Evolutionary conservation across 2,329 filamentous ascomycete genomes (phyloP).

Genomic region (Aspergillus sp.): DNA sequence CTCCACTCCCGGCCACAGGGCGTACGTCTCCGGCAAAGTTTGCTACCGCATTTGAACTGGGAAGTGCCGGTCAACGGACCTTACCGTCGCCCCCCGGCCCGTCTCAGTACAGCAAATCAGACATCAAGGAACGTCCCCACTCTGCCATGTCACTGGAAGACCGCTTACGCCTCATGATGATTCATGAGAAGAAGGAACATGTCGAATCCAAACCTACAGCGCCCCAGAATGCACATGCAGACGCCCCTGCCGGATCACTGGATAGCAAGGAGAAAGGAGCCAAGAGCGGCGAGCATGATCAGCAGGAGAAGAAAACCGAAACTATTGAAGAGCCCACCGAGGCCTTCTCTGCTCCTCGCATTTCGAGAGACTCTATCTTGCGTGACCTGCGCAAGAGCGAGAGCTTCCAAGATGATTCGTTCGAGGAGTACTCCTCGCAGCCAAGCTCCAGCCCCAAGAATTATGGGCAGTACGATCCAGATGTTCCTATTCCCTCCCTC

Average conservation of each 20-base stretch:
- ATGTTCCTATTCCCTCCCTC: conserved; percentile 83
- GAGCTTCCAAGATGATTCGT: conserved; percentile 60
- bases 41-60: conserved; percentile 70
- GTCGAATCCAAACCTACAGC: background rate
- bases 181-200: conserved; percentile 62
- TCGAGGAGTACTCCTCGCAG: conserved; percentile 64
- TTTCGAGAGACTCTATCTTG: conserved; percentile 91
- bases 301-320: conserved; percentile 8
- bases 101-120: conserved; percentile 68
- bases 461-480: conserved; percentile 71
- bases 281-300: conserved; percentile 38
- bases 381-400: conserved; percentile 75
- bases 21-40: conserved; percentile 61
- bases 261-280: conserved; percentile 21
- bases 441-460: conserved; percentile 59
- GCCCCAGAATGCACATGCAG: background rate
- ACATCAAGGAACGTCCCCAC: conserved; percentile 73
- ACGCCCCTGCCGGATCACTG: background rate
- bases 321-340: conserved; percentile 52
- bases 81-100: conserved; percentile 71
- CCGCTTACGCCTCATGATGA: conserved; percentile 82
- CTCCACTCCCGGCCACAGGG: conserved; percentile 68
- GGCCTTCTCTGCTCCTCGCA: conserved; percentile 66
- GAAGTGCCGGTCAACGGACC: conserved; percentile 64
- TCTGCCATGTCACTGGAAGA: conserved; percentile 82